Base-by-base conservation (phyloP, 352 stramenopile species). In the Phytophthora pini region DNA sequence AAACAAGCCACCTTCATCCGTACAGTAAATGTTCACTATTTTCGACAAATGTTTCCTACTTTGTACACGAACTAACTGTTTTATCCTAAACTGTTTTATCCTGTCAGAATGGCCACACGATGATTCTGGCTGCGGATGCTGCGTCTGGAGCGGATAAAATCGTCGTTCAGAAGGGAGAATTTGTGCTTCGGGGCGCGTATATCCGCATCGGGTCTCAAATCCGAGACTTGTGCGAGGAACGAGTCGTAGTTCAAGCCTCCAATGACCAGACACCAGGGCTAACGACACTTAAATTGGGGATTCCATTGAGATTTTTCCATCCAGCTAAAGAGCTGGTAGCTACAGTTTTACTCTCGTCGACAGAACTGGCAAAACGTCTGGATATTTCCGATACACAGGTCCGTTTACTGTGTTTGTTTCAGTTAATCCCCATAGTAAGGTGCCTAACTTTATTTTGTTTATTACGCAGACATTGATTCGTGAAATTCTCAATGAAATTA, bases 21-120 rank as follows among this genome's bases (percentile, higher is more conserved):
- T 79, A 70, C 64, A 79, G 67, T 79, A 76, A 79, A 72, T 64
- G 52, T 27, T 54, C 29, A 27, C 31, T 36, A 4, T 54, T 41
- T 13, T 24, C 10, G 10, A 9, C 15, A 24, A 10, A 27, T 10
- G n/a, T 10, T 38, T 40, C 8, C 13, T 20, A 9, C 5, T 20
- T 29, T 41, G 36, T 41, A 24, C 45, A 26, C 5, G 26, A n/a
- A 9, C 26, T 51, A 51, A 51, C 45, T 22, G 24, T 40, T 20
- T 20, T 20, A 20, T 20, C 17, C 17, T 20, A 20, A 20, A 20
- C 17, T 20, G 17, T 0, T 20, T 47, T 9, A 43, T 45, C 6
- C 27, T 47, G 32, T 9, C 31, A 79, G 71, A 68, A 53, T 60
- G 63, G 63, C 17, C 36, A 61, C 20, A 59, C 61, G n/a, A 58